These are phyloP conservation scores for Russula ochroleuca DNA, from an alignment of 768 basidiomycete genomes.

Conservation along the genomic window DNA sequence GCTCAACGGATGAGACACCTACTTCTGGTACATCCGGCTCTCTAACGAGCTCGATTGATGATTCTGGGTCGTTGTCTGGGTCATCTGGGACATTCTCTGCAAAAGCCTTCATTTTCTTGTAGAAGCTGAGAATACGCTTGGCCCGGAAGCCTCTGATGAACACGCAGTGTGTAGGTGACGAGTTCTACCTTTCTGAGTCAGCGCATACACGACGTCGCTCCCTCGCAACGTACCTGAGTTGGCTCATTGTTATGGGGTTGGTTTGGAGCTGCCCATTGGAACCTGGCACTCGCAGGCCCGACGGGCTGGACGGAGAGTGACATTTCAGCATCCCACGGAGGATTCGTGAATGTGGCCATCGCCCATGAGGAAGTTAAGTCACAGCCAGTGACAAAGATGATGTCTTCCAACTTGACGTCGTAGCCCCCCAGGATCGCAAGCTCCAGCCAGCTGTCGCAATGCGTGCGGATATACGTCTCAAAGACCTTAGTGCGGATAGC, in stretches of 20 bases:
- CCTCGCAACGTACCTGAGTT: neutral
- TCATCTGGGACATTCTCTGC: constrained; percentile 13
- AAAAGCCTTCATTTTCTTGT: constrained; percentile 12
- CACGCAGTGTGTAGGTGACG: constrained; percentile 7
- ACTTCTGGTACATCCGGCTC: constrained; percentile 18
- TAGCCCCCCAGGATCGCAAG: neutral
- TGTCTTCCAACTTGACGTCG: constrained; percentile 20
- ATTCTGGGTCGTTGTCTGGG: constrained; percentile 15
- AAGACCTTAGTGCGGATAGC: constrained; percentile 22
- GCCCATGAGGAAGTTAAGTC: constrained; percentile 26
- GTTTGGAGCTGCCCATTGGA: constrained; percentile 8
- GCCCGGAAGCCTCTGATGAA: constrained; percentile 26
- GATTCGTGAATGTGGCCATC: constrained; percentile 22
- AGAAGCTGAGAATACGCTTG: constrained; percentile 17
- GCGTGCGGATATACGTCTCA: constrained; percentile 20
- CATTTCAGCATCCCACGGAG: constrained; percentile 11
- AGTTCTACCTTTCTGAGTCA: constrained; percentile 6
- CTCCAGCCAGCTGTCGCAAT: constrained; percentile 25
- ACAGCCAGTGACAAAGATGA: constrained; percentile 27
- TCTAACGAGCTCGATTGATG: constrained; percentile 16
- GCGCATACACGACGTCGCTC: neutral
- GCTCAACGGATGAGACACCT: neutral
- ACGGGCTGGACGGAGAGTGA: neutral
- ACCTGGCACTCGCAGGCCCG: neutral
- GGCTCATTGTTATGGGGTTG: constrained; percentile 15